Evolutionary conservation across 306 rosid genomes (phyloP), one percentile per base, ranked within the genome.

Genomic region (Myrica gale): DNA sequence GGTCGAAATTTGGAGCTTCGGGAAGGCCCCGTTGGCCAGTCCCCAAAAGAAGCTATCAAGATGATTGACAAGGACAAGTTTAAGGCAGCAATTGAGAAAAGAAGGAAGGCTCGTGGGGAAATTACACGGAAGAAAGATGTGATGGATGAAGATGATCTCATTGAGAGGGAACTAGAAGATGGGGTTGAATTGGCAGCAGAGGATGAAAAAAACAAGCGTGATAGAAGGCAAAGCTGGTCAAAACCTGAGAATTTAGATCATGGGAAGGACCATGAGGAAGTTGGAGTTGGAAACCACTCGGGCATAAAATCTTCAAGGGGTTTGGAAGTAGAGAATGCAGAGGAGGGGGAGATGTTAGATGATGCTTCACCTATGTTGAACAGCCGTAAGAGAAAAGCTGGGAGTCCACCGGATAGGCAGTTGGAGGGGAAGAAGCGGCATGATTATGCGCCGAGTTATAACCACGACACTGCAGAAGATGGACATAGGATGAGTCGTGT

Each of bases 121-220:
- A 74, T 90, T 61, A 84, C 93, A 51, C 84, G 88, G 76, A 96
- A 87, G 77, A 72, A 87, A 57, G 99, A 96, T 76, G 52, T 82
- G 69, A 84, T 96, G 93, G 92, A 96, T 78, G 98, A 96, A 68
- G 99, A 96, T 79, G 99, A 96, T 83, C 89, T 96, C 72, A 92
- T 96, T 74, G 99, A 95, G 81, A 90, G 89, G 87, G 98, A 92
- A 82, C 86, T 96, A 52, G 99, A 96, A 86, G 97, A 93, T 85
- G 98, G 98, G 58, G 88, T 96, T 32, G 99, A 96, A 77, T 74
- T 92, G 75, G 89, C 94, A 72, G 82, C 89, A 56, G 93, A 87
- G 76, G 87, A 79, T 80, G 99, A 92, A 79, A 92, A 84, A 79
- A 90, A 42, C 80, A 92, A 87, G 80, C 92, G 83, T 39, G 99